Percentiles rank a stretch among this genome's conserved stretches.
Conservation (phyloP, 768 basidiomycete species). For the Trametes gibbosa region DNA sequence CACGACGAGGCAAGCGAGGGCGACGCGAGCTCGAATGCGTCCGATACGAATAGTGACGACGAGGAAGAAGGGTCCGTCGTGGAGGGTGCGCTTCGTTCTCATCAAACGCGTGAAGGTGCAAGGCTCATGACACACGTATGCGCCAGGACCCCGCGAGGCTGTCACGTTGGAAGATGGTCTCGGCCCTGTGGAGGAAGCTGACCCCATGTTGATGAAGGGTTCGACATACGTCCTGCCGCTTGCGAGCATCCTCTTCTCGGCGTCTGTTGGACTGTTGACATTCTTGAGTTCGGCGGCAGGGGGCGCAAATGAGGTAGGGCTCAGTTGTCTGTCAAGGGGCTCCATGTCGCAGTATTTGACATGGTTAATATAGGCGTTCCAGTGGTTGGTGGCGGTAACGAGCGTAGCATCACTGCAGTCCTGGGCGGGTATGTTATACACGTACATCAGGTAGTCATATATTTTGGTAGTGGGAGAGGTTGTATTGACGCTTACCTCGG, state of each 20-base stretch:
- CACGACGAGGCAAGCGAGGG: not conserved
- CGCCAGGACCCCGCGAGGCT: not conserved
- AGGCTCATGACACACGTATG: not conserved
- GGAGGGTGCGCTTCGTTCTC: not conserved
- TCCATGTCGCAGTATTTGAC: not conserved
- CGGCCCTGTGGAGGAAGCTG: not conserved
- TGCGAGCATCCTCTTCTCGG: slow-evolving; percentile 17
- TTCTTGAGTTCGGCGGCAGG: slow-evolving; percentile 12
- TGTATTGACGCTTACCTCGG: not conserved
- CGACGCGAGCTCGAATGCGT: not conserved
- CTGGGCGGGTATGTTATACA: slow-evolving; percentile 27
- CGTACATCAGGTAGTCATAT: slow-evolving; percentile 24
- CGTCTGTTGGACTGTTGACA: slow-evolving; percentile 20
- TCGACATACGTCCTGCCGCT: slow-evolving; percentile 19
- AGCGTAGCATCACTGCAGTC: slow-evolving; percentile 27
- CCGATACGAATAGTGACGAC: not conserved
- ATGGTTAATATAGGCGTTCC: slow-evolving; percentile 18
- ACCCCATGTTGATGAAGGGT: not conserved
- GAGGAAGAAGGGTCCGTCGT: not conserved
- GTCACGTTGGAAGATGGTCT: slow-evolving; percentile 1
- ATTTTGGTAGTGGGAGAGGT: not conserved
- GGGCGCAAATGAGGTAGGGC: slow-evolving; percentile 10
- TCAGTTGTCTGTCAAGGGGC: too few species aligned
- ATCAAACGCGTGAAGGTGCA: too few species aligned
- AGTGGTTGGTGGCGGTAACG: slow-evolving; percentile 21